Conservation (phyloP, 306 rosid species). For the Arachis stenosperma region DNA sequence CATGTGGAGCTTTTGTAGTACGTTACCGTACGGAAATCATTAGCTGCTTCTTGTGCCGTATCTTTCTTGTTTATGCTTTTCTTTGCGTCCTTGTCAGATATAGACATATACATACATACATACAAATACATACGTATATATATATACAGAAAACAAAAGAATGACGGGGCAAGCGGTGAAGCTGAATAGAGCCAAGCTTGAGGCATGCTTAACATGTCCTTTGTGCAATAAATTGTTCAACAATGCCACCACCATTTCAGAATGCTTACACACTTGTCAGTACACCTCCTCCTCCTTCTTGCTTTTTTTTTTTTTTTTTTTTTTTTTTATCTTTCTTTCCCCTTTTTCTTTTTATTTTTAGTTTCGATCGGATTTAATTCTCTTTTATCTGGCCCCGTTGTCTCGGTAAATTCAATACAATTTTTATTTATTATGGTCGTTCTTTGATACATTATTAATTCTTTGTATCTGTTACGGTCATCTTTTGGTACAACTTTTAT, state of each 20-base stretch:
- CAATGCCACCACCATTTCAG: constrained; percentile 48
- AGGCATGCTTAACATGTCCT: constrained; percentile 39
- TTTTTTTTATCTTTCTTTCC: constrained; percentile 20
- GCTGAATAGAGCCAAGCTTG: constrained; percentile 12
- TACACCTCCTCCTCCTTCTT: background rate
- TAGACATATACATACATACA: background rate
- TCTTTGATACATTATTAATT: no score
- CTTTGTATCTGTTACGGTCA: no score
- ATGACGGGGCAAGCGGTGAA: constrained; percentile 8
- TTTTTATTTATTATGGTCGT: no score
- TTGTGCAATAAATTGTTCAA: constrained; percentile 38
- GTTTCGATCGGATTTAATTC: background rate
- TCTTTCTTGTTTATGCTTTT: constrained; percentile 6
- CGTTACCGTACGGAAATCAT: constrained; percentile 42
- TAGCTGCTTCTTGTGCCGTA: background rate
- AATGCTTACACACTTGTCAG: constrained; percentile 58
- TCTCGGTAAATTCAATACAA: background rate
- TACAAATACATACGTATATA: no score
- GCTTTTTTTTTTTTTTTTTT: background rate
- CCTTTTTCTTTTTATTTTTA: constrained; percentile 17
- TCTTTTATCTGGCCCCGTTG: background rate
- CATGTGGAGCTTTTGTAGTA: constrained; percentile 16
- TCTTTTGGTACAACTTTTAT: no score
- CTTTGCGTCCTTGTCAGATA: constrained; percentile 35
- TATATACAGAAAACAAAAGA: constrained; percentile 19